These are phyloP conservation scores for Trametes cinnabarina DNA, from an alignment of 768 basidiomycete genomes.

Conservation along the genomic window DNA sequence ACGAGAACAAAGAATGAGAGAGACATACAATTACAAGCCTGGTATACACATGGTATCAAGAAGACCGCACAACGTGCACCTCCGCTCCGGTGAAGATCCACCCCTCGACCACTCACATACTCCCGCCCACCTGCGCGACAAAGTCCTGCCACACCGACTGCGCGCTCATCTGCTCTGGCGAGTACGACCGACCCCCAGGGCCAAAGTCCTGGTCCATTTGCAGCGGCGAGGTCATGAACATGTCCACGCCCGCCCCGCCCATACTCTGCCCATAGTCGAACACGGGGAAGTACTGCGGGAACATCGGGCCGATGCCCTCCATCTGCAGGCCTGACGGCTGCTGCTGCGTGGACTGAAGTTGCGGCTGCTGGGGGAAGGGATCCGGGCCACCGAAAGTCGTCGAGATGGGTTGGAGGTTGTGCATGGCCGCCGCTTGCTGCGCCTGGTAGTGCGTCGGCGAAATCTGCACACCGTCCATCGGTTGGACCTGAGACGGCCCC, in stretches of 20 bases:
- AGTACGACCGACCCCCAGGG: slow-evolving; percentile 34
- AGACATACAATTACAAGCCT: slow-evolving; percentile 12
- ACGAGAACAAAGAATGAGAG: neutral
- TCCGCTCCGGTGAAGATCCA: neutral
- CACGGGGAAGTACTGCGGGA: slow-evolving; percentile 74
- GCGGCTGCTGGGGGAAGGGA: neutral
- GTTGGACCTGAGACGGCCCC: slow-evolving; percentile 16
- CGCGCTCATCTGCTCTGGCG: slow-evolving; percentile 29
- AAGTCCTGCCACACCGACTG: slow-evolving; percentile 35
- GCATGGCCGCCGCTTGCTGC: slow-evolving; percentile 15
- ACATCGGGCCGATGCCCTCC: slow-evolving; percentile 29
- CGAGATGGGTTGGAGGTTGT: slow-evolving; percentile 18
- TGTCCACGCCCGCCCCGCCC: slow-evolving; percentile 26
- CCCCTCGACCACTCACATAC: slow-evolving; percentile 14
- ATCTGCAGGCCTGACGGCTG: slow-evolving; percentile 19
- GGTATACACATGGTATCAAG: slow-evolving; percentile 10
- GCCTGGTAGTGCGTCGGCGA: slow-evolving; percentile 22
- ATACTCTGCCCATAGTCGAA: slow-evolving; percentile 58
- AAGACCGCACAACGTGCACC: neutral
- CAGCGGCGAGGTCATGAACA: slow-evolving; percentile 21
- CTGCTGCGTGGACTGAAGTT: neutral
- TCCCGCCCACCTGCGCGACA: slow-evolving; percentile 29
- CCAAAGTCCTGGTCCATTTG: slow-evolving; percentile 29
- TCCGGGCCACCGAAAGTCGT: slow-evolving; percentile 13
- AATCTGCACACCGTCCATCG: slow-evolving; percentile 29